These are phyloP conservation scores for Trypanosoma boissoni DNA, from an alignment of 208 protist species.

Conservation along the genomic window DNA sequence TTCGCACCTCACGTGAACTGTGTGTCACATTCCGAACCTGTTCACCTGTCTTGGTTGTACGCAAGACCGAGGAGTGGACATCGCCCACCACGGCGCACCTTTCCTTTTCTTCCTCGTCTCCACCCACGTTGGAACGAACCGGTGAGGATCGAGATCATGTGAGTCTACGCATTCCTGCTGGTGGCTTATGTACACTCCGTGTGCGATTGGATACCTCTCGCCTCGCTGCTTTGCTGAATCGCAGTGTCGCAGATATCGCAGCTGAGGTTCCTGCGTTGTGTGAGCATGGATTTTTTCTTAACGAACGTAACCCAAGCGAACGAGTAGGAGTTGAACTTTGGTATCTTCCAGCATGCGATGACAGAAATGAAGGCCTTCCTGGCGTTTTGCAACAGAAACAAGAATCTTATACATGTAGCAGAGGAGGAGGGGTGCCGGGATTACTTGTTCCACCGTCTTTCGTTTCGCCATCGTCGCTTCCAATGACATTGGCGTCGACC, in stretches of 20 bases:
- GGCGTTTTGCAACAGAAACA: too few species aligned
- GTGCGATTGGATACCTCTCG: constrained; percentile 64
- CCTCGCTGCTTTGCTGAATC: constrained; percentile 58
- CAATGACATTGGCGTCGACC: constrained; percentile 6
- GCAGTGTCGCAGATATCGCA: constrained; percentile 28
- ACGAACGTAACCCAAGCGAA: constrained; percentile 69
- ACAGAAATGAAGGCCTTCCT: not conserved
- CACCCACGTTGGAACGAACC: not conserved
- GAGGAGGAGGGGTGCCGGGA: not conserved
- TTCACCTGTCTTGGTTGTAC: constrained; percentile 15
- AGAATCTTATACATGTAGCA: too few species aligned
- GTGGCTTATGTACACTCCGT: constrained; percentile 16
- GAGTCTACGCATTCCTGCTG: constrained; percentile 7
- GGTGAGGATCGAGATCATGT: constrained; percentile 1
- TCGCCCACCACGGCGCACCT: not conserved
- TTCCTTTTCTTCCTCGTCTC: not conserved
- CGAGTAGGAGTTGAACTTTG: constrained; percentile 55
- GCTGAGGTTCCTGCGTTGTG: constrained; percentile 35
- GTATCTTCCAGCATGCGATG: constrained; percentile 21
- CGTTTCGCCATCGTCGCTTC: constrained; percentile 1
- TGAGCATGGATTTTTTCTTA: constrained; percentile 73
- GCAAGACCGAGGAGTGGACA: not conserved
- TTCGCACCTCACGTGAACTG: constrained; percentile 16
- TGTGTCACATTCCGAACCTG: constrained; percentile 19
- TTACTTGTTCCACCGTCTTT: not conserved